Evolutionary conservation across 228 moss, liverwort and hornwort genomes (phyloP), one percentile per base, ranked within the genome.

Genomic region (Sphagnum magellanicum): DNA sequence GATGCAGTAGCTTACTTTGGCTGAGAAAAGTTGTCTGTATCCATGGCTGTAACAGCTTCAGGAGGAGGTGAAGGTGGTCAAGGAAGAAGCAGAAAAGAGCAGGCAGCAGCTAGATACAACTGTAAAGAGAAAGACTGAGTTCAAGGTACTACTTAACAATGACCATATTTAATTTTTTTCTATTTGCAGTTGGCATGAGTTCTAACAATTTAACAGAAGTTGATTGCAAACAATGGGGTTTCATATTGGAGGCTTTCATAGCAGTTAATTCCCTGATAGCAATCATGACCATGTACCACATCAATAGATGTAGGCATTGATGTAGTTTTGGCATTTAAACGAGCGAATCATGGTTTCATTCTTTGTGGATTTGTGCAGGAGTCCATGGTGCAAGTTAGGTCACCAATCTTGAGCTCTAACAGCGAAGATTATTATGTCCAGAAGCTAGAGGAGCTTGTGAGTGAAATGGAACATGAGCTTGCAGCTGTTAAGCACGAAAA

Each of bases 71-170:
- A 75, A 77, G 74, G 87, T 79, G 6, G 77, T 81, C 13, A 74
- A 71, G 32, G 77, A 76, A 64, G 86, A 87, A 53, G 69, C 82
- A 59, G 77, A 73, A 12, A 69, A 32, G 32, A 14, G 68, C 0
- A 80, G 68, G 61, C 72, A 49, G 12, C 68, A 83, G 50, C 61
- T 80, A 55, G 68, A 75, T 62, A 72, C 66, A 13, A 68, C 82
- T 16, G 67, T 76, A 65, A 75, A 81, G 49, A 87, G 83, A 73
- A 83, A 90, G 65, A 69, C 76, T 48, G 78, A 68, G 66, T 83
- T 81, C 60, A 79, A 85, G 78, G 82, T 66, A 48, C 12, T 32
- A 32, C 32, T 32, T 32, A 15, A 60, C 15, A 16, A 63, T n/a
- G n/a, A 15, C 4, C n/a, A 55, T 52, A 16, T 13, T 65, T 9